Evolutionary conservation across 441 rosid genomes (phyloP).

Genomic region (Hypseocharis bilobata): DNA sequence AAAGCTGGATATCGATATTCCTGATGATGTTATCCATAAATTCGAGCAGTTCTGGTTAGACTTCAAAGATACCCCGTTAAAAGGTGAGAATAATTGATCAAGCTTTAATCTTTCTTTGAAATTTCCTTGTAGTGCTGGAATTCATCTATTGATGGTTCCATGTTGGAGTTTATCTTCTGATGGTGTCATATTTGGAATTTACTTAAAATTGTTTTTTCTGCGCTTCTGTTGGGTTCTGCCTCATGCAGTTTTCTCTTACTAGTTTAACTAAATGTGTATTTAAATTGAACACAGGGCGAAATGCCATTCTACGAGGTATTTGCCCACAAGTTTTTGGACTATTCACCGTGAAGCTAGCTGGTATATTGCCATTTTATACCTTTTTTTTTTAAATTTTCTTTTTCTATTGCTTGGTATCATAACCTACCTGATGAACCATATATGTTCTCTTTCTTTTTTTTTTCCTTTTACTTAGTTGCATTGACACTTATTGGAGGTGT

Average conservation of each 20-base stretch:
- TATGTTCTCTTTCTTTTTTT: slow-evolving; percentile 10
- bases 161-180: neutral
- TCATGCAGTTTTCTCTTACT: neutral
- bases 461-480: slow-evolving; percentile 46
- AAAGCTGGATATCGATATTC: slow-evolving; percentile 60
- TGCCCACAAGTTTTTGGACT: slow-evolving; percentile 97
- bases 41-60: slow-evolving; percentile 79
- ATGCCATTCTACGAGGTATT: slow-evolving; percentile 70
- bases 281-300: slow-evolving; percentile 48
- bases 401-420: no score
- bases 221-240: neutral
- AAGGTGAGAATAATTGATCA: slow-evolving; percentile 38
- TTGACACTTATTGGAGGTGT: slow-evolving; percentile 91
- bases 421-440: slow-evolving; percentile 1
- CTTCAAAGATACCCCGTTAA: slow-evolving; percentile 59
- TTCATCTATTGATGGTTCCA: neutral
- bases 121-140: neutral
- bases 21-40: slow-evolving; percentile 49
- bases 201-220: neutral
- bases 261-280: neutral
- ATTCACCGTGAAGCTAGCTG: slow-evolving; percentile 97
- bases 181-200: neutral
- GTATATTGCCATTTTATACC: slow-evolving; percentile 26
- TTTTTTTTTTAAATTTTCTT: neutral
- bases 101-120: neutral